Percentiles rank a stretch among this genome's conserved stretches.
phyloP scores from a whole-genome alignment of 2,329 filamentous ascomycete genomes.

The Xylaria sp. region DNA sequence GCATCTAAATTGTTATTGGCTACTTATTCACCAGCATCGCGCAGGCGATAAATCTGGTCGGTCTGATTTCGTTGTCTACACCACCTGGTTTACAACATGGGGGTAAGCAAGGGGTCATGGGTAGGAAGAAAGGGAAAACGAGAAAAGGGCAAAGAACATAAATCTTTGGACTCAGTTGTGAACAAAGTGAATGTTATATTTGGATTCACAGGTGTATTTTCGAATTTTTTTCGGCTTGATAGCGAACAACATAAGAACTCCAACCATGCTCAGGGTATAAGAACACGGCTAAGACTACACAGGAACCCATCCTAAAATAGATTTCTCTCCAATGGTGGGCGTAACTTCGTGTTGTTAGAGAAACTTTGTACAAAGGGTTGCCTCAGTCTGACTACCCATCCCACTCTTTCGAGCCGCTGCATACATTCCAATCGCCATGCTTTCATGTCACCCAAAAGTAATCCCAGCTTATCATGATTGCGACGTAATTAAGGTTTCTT shows the following conservation, averaged over 20 bases:
- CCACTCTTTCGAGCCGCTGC: slow-evolving; percentile 8
- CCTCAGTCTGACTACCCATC: slow-evolving; percentile 24
- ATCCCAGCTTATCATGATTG: slow-evolving; percentile 10
- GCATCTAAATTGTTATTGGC: background rate
- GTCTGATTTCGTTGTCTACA: background rate
- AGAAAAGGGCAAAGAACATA: background rate
- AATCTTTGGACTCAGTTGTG: background rate
- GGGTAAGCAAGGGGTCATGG: background rate
- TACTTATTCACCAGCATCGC: background rate
- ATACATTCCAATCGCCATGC: slow-evolving; percentile 17
- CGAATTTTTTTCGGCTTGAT: slow-evolving; percentile 5
- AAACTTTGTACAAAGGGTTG: slow-evolving; percentile 42
- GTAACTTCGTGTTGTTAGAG: slow-evolving; percentile 35
- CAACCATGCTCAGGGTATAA: slow-evolving; percentile 41
- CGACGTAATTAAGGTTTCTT: background rate
- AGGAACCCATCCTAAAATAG: slow-evolving; percentile 35
- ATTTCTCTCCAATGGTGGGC: slow-evolving; percentile 38
- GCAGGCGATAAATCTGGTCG: too few species aligned
- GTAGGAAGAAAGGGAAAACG: background rate
- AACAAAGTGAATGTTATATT: slow-evolving; percentile 27
- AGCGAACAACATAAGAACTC: slow-evolving; percentile 35
- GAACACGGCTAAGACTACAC: slow-evolving; percentile 43
- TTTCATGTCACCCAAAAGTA: slow-evolving; percentile 1
- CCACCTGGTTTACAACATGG: background rate
- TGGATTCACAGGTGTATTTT: slow-evolving; percentile 25